Base-by-base conservation (phyloP, 768 basidiomycete genomes). In the Auricularia sp. region DNA sequence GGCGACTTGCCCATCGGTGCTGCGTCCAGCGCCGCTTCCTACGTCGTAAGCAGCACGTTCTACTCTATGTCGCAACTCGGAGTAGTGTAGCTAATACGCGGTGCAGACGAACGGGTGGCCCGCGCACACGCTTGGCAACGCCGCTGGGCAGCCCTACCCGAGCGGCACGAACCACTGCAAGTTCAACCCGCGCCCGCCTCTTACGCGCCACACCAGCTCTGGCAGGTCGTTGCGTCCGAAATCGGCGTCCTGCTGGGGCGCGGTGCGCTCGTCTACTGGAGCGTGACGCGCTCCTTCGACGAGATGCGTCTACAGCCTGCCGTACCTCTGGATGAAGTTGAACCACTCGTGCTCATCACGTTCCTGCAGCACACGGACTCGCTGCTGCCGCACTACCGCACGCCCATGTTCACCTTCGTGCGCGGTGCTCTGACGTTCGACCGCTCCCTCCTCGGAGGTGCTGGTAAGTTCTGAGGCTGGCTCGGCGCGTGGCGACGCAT, bases 341-440 rank as follows among this genome's bases (percentile, higher is more conserved):
- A n/a, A n/a, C 80, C 91, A 93, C 81, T 96, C 63, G 92, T 98
- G 65, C 71, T 93, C 70, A 97, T 98, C 79, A 97, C 94, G n/a
- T 98, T 93, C 89, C 81, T 98, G 62, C 96, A 99, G 79, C 96
- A 99, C 80, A 98, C 96, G 70, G 96, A 98, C 77, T 93, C 95
- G 21, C 75, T 89, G 58, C 84, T 98, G 54, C 95, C 95, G 61
- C 96, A 98, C 77, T 98, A 97, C 82, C 90, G 91, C 68, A 84
- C 87, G 16, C 72, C 84, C 47, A 87, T 90, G 73, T 98, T 96
- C 82, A 94, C 87, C 44, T 99, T 98, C 83, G 80, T 88, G 54
- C 91, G 93, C 69, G 96, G 96, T 65, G 96, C 96, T 16, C 85
- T 98, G 62, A 78, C 91, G 11, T 80, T 98, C 51, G 93, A 98